Percentiles rank a stretch among this genome's conserved stretches.
Conservation (phyloP, 371 early-diverging fungal species). For the Umbelopsis sp. region DNA sequence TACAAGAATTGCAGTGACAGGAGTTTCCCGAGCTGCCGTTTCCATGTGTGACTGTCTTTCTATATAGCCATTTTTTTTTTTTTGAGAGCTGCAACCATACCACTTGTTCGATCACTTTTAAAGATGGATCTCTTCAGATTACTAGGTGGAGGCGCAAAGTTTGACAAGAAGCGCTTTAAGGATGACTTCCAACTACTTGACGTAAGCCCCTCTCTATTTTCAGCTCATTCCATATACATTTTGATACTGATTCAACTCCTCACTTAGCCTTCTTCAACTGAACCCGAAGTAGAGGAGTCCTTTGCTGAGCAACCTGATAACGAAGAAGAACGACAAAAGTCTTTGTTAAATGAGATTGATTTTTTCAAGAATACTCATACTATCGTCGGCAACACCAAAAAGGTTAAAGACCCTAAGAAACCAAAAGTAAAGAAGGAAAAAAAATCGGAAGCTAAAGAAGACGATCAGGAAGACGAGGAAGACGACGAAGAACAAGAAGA, state of each 20-base stretch:
- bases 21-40: too few species aligned
- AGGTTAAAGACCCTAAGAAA: slow-evolving; percentile 1
- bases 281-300: slow-evolving; percentile 20
- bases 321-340: slow-evolving; percentile 2
- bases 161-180: slow-evolving; percentile 78
- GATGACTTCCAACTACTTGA: slow-evolving; percentile 78
- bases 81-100: background rate
- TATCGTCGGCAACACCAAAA: slow-evolving; percentile 18
- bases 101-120: slow-evolving; percentile 14
- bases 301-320: slow-evolving; percentile 1
- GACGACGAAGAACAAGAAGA: background rate
- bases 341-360: slow-evolving; percentile 43
- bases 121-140: slow-evolving; percentile 78
- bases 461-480: slow-evolving; percentile 23
- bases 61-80: background rate
- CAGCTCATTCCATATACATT: background rate
- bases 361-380: slow-evolving; percentile 47
- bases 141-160: slow-evolving; percentile 83
- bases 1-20: background rate
- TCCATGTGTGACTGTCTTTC: background rate
- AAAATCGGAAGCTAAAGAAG: slow-evolving; percentile 27
- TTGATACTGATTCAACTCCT: slow-evolving; percentile 10
- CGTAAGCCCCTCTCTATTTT: slow-evolving; percentile 31
- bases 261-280: slow-evolving; percentile 18
- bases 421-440: slow-evolving; percentile 20